Evolutionary conservation across 179 eudicot genomes (phyloP), one percentile per base, ranked within the genome.

Genomic region (Nepenthes alata): DNA sequence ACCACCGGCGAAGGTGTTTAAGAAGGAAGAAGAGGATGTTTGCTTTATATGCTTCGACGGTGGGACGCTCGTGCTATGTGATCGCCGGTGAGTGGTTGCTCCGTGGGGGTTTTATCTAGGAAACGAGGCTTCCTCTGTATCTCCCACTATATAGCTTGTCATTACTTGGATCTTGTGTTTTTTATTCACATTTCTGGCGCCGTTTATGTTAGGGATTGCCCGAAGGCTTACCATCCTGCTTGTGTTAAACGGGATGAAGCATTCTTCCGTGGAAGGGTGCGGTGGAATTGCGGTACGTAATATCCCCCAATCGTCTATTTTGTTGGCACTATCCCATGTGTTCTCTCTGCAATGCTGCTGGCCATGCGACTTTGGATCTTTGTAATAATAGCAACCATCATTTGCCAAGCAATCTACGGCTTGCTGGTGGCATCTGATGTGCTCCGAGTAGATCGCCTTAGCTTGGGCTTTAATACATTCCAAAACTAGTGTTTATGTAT

Each of bases 1-100:
- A 38, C 58, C 76, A 39, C 59, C 80, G 44, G 47, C 67, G 5
- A 78, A 68, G 81, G 74, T 69, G 78, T 66, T 34, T 57, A 67
- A 53, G 70, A 72, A 77, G 64, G 91, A 80, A 55, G 93, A 84
- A 47, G 98, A 93, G 44, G 96, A 93, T 67, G 98, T 93, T 35
- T 93, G 98, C 59, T 93, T 93, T 57, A 85, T 93, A 12, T 93
- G 98, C 66, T 93, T 89, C 48, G 97, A 89, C 64, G 96, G 98
- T 5, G 98, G 98, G 47, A 81, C 75, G 16, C 85, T 93, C 4
- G 95, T 93, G 53, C 79, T 93, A 3, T 93, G 96, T 57, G 98
- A 93, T 81, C 85, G 84, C 56, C 78, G 87, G 98, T 89, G 63
- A 72, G 82, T 62, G 45, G 0, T 35, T 62, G 16, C 2, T 35